Percentiles rank a stretch among this genome's conserved stretches.
phyloP scores from a whole-genome alignment of 331 rosid species.

The Saraca asoca region DNA sequence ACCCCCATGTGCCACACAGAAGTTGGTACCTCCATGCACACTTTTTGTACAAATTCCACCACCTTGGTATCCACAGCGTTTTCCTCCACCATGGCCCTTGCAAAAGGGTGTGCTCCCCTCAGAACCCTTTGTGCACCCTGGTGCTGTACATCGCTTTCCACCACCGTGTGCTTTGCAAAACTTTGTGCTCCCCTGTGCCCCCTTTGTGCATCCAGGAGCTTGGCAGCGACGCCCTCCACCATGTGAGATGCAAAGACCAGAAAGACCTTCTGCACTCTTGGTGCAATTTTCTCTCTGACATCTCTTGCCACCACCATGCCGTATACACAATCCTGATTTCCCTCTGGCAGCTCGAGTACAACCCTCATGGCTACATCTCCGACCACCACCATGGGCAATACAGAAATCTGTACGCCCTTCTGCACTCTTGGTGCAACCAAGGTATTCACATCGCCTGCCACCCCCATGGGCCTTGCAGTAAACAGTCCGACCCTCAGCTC shows the following conservation, averaged over 20 bases:
- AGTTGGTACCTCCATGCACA: constrained; percentile 93
- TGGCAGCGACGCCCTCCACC: constrained; percentile 97
- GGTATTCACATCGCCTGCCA: constrained; percentile 81
- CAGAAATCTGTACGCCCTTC: constrained; percentile 95
- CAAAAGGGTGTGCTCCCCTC: constrained; percentile 92
- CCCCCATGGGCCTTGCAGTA: constrained; percentile 99
- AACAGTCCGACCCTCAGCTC: constrained; percentile 94
- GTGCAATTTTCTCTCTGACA: constrained; percentile 88
- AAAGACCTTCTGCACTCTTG: constrained; percentile 92
- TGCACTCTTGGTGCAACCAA: constrained; percentile 96
- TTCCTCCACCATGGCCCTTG: constrained; percentile 97
- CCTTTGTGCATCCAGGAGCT: constrained; percentile 75
- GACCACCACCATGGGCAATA: constrained; percentile 97
- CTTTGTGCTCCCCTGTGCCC: constrained; percentile 96
- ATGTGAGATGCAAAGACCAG: constrained; percentile 95
- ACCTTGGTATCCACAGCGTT: constrained; percentile 81
- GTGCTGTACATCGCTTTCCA: constrained; percentile 82
- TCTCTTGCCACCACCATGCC: constrained; percentile 97
- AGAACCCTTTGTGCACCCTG: constrained; percentile 92
- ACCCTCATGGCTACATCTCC: constrained; percentile 78
- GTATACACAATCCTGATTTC: constrained; percentile 86
- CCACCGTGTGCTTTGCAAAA: constrained; percentile 98
- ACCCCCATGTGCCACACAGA: constrained; percentile 97
- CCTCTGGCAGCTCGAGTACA: constrained; percentile 95
- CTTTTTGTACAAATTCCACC: constrained; percentile 82